Evolutionary conservation across 2,329 filamentous ascomycete species (phyloP).

Genomic region (Pezicula neosporulosa): DNA sequence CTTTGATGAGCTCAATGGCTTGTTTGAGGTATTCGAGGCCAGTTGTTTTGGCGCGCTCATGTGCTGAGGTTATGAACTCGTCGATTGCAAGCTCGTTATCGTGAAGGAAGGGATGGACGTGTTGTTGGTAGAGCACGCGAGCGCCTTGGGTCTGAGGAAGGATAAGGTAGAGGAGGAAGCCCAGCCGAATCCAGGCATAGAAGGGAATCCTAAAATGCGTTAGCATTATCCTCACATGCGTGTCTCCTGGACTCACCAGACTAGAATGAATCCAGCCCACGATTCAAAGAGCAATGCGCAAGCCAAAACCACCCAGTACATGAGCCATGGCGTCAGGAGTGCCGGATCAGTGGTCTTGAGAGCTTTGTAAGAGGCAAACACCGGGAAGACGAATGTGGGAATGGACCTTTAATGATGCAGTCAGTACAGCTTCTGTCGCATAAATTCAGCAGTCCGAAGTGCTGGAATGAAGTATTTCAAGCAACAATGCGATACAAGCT

Average conservation of each 20-base stretch:
- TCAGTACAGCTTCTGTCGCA: slow-evolving; percentile 14
- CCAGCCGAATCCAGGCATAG: slow-evolving; percentile 85
- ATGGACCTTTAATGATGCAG: slow-evolving; percentile 57
- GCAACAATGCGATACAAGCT: too few species aligned
- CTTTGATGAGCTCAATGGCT: slow-evolving; percentile 67
- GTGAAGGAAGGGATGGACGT: slow-evolving; percentile 83
- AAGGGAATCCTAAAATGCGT: slow-evolving; percentile 68
- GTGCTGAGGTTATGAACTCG: slow-evolving; percentile 76
- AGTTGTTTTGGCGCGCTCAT: slow-evolving; percentile 73
- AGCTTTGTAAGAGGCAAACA: slow-evolving; percentile 97
- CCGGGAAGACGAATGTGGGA: slow-evolving; percentile 86
- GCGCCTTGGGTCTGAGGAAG: slow-evolving; percentile 97
- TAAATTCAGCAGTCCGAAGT: background rate
- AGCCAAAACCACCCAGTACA: slow-evolving; percentile 96
- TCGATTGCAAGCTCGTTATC: slow-evolving; percentile 89
- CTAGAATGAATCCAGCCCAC: slow-evolving; percentile 82
- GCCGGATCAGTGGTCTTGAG: slow-evolving; percentile 88
- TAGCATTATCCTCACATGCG: background rate
- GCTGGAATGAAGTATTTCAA: too few species aligned
- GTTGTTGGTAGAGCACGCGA: slow-evolving; percentile 76
- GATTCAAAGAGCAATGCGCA: slow-evolving; percentile 79
- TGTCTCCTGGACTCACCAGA: slow-evolving; percentile 55
- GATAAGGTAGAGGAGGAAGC: slow-evolving; percentile 89
- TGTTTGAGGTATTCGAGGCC: slow-evolving; percentile 74
- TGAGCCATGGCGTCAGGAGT: slow-evolving; percentile 92